Evolutionary conservation across 305 asterid genomes (phyloP).

Genomic region (Plantago rigida): DNA sequence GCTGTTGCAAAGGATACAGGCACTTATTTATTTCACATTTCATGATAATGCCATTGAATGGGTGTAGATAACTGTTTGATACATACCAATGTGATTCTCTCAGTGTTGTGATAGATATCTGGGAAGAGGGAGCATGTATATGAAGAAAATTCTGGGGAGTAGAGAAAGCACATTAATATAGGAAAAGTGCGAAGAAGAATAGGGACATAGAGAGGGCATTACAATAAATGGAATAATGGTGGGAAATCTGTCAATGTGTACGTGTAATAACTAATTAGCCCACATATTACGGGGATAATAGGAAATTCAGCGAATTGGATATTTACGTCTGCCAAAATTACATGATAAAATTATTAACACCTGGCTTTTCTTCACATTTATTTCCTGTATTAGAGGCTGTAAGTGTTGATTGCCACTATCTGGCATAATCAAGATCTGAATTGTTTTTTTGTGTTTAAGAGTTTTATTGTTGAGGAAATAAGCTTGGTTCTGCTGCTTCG

Average conservation of each 20-base stretch:
- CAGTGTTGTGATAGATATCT: neutral
- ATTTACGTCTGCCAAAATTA: neutral
- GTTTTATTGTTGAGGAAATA: constrained; percentile 9
- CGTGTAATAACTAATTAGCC: too few relatives aligned
- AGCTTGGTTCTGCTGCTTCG: constrained; percentile 19
- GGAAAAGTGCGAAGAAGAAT: neutral
- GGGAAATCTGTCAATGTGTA: neutral
- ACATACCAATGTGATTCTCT: neutral
- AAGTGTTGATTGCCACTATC: neutral
- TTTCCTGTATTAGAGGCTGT: constrained; percentile 6
- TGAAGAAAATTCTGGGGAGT: neutral
- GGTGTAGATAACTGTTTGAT: neutral
- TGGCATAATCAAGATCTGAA: constrained; percentile 1
- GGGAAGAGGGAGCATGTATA: neutral
- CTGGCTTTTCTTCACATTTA: constrained; percentile 2
- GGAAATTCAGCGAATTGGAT: neutral
- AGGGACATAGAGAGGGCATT: too few relatives aligned
- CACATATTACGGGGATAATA: too few relatives aligned
- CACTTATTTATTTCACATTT: neutral
- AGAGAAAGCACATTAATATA: neutral
- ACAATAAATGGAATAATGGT: too few relatives aligned
- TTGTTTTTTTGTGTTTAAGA: constrained; percentile 11
- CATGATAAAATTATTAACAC: neutral
- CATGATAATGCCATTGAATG: neutral
- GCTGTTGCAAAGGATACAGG: too few relatives aligned